Percentiles rank a stretch among this genome's conserved stretches.
Conservation (phyloP, 1,284 basidiomycete genomes). For the Heterobasidion irregulare region DNA sequence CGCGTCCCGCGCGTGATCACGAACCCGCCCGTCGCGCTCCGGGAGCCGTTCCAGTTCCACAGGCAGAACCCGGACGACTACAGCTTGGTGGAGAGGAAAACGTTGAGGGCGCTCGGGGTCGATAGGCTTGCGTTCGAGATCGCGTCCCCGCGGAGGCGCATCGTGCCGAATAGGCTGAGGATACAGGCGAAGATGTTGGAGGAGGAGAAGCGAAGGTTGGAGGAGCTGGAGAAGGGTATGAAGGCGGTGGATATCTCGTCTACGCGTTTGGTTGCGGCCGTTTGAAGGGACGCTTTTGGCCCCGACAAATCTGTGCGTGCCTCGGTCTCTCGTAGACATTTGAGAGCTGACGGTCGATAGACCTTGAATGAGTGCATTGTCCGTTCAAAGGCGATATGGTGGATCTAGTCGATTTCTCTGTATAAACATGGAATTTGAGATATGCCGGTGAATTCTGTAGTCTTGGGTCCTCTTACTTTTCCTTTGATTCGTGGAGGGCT, state of each 20-base stretch:
- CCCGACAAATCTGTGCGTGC: too few species aligned
- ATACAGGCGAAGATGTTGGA: slow-evolving; percentile 23
- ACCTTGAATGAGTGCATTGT: too few species aligned
- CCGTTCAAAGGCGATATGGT: too few species aligned
- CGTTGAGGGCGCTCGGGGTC: slow-evolving; percentile 41
- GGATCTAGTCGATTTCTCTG: too few species aligned
- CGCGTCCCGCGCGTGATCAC: slow-evolving; percentile 49
- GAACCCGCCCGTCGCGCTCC: slow-evolving; percentile 49
- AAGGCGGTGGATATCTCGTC: slow-evolving; percentile 1
- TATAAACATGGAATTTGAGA: too few species aligned
- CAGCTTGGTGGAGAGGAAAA: slow-evolving; percentile 44
- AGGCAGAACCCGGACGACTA: slow-evolving; percentile 36
- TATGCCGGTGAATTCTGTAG: too few species aligned
- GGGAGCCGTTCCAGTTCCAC: slow-evolving; percentile 45
- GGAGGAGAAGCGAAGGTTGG: slow-evolving; percentile 24
- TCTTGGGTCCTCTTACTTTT: too few species aligned
- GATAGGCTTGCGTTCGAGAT: slow-evolving; percentile 33
- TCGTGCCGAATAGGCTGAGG: slow-evolving; percentile 20
- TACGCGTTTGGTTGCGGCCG: slow-evolving; percentile 16
- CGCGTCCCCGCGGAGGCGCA: slow-evolving; percentile 17
- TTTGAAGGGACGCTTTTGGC: slow-evolving; percentile 5
- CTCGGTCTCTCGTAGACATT: neutral
- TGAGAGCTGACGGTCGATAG: neutral
- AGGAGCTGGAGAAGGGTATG: slow-evolving; percentile 11
- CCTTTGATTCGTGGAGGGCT: too few species aligned